Percentiles rank a stretch among this genome's conserved stretches.
Evolutionary conservation across 1,284 basidiomycete genomes (phyloP).

Genomic region (Trichosporon asahii): DNA sequence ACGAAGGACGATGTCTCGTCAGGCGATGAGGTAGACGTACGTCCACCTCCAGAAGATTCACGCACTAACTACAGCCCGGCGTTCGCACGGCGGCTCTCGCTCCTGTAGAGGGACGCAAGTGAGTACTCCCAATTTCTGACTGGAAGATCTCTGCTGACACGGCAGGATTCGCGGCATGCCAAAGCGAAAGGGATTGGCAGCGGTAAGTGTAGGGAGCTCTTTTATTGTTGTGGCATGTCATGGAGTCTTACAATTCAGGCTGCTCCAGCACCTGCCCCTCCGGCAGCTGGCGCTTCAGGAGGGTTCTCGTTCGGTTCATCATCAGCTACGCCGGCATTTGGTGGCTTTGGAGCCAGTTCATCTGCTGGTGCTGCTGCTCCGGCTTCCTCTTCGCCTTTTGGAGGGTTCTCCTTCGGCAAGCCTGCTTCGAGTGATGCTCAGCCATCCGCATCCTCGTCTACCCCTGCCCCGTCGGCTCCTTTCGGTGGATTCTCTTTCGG

Average conservation of each 20-base stretch:
- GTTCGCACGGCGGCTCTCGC: constrained; percentile 34
- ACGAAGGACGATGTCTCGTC: constrained; percentile 58
- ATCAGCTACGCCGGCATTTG: constrained; percentile 5
- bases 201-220: neutral
- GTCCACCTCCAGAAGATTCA: constrained; percentile 31
- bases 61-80: constrained; percentile 35
- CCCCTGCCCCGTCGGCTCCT: constrained; percentile 15
- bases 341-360: neutral
- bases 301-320: constrained; percentile 28
- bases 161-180: constrained; percentile 52
- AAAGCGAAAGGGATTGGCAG: constrained; percentile 41
- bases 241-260: neutral
- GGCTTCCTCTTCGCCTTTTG: constrained; percentile 21
- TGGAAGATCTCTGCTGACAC: constrained; percentile 4
- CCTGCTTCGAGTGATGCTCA: constrained; percentile 11
- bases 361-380: constrained; percentile 17
- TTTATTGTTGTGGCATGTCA: neutral
- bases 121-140: too few relatives aligned
- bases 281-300: neutral
- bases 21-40: constrained; percentile 49
- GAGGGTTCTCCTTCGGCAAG: constrained; percentile 31
- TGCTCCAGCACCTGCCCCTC: constrained; percentile 8
- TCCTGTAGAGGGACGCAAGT: constrained; percentile 44
- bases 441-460: constrained; percentile 18
- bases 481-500: constrained; percentile 33